These are phyloP conservation scores for Xylariaceae sp. DNA, from an alignment of 2,329 filamentous ascomycete genomes.

Conservation along the genomic window DNA sequence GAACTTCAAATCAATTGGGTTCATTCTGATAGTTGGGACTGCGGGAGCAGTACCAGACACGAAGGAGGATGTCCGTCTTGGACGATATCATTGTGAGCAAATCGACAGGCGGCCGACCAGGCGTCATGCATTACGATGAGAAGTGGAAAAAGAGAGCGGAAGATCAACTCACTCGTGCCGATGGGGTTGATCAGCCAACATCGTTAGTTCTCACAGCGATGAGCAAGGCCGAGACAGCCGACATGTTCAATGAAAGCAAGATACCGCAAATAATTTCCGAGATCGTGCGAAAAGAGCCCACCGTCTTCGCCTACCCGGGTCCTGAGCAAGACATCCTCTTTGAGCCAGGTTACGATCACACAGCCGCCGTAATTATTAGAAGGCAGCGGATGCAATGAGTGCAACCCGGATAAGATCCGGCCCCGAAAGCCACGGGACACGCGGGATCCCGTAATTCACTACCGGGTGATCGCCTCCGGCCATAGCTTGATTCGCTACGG, in stretches of 20 bases:
- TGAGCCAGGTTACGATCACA: constrained; percentile 1
- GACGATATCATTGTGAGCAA: constrained; percentile 11
- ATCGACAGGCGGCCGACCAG: not conserved
- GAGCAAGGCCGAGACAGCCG: not conserved
- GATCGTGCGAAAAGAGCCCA: not conserved
- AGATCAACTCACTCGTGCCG: too few relatives aligned
- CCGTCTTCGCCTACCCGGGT: not conserved
- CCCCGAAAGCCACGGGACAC: too few relatives aligned
- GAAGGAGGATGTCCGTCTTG: constrained; percentile 3
- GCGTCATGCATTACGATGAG: constrained; percentile 4
- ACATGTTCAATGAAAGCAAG: constrained; percentile 3
- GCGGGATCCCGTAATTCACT: too few relatives aligned
- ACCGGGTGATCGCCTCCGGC: too few relatives aligned
- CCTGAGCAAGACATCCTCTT: constrained; percentile 6
- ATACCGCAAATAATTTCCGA: not conserved
- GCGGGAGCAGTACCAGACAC: constrained; percentile 2
- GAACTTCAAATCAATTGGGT: constrained; percentile 1
- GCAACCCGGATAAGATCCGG: too few relatives aligned
- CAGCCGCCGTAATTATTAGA: not conserved
- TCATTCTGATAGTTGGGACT: constrained; percentile 3
- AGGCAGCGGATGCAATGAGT: too few relatives aligned
- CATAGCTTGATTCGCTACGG: too few relatives aligned
- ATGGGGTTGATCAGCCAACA: too few relatives aligned
- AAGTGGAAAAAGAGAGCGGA: too few relatives aligned
- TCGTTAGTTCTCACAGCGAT: too few relatives aligned